phyloP scores from a whole-genome alignment of 2,329 filamentous ascomycete genomes.

The Davidsoniella australis region DNA sequence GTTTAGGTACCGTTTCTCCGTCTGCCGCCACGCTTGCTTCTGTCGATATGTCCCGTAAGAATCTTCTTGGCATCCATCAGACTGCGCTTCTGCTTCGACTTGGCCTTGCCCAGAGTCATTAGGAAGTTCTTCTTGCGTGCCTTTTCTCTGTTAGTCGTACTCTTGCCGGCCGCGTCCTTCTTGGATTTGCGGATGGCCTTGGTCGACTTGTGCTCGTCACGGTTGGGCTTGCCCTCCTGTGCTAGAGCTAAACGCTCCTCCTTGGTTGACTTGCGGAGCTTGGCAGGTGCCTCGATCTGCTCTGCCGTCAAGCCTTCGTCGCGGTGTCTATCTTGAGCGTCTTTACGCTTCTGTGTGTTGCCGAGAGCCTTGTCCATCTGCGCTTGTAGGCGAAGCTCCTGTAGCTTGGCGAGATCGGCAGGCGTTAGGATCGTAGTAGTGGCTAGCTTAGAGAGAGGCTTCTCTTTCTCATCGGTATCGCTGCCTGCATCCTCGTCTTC shows the following conservation, averaged over 20 bases:
- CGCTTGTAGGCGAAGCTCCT: constrained; percentile 64
- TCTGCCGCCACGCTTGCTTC: constrained; percentile 69
- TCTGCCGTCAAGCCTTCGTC: constrained; percentile 84
- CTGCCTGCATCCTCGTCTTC: constrained; percentile 13
- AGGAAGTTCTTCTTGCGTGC: constrained; percentile 93
- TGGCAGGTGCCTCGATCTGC: constrained; percentile 76
- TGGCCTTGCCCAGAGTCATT: constrained; percentile 95
- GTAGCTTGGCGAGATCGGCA: constrained; percentile 85
- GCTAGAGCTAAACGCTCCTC: constrained; percentile 77
- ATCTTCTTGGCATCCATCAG: constrained; percentile 70
- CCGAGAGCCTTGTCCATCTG: constrained; percentile 49
- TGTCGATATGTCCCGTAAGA: constrained; percentile 62
- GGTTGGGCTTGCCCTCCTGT: constrained; percentile 62
- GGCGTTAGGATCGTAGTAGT: constrained; percentile 89
- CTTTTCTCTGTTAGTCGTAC: constrained; percentile 95
- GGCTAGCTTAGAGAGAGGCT: constrained; percentile 56
- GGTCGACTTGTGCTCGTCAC: constrained; percentile 69
- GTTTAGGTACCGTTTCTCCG: constrained; percentile 45
- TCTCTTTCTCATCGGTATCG: constrained; percentile 20
- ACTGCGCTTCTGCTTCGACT: constrained; percentile 88
- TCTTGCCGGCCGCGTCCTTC: constrained; percentile 82
- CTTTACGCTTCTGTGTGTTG: constrained; percentile 28
- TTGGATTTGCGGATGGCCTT: constrained; percentile 71
- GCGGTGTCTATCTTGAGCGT: constrained; percentile 42
- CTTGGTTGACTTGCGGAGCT: constrained; percentile 68